Conservation (phyloP, 2,329 filamentous ascomycete genomes). For the Fusarium cyanostomum region DNA sequence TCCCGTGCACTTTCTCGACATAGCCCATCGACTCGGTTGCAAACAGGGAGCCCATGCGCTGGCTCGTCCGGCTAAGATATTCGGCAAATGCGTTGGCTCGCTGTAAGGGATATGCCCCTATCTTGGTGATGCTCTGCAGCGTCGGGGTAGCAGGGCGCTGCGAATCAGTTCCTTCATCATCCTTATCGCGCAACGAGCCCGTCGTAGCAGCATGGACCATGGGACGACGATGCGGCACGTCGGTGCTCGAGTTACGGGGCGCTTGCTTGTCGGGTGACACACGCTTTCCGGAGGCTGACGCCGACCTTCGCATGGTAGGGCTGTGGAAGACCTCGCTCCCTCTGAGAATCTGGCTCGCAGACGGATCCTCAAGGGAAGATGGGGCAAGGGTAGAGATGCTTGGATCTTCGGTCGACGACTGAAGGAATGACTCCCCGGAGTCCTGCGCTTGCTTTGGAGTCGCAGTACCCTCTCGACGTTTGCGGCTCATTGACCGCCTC, state of each 20-base stretch:
- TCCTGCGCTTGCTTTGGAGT: slow-evolving; percentile 51
- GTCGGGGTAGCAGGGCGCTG: slow-evolving; percentile 51
- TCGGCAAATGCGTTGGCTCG: slow-evolving; percentile 84
- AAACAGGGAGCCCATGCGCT: slow-evolving; percentile 82
- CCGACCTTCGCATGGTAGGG: slow-evolving; percentile 71
- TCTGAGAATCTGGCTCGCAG: slow-evolving; percentile 89
- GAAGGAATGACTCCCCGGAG: slow-evolving; percentile 76
- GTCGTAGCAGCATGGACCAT: slow-evolving; percentile 52
- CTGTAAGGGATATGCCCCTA: slow-evolving; percentile 81
- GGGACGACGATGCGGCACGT: slow-evolving; percentile 7
- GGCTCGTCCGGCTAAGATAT: slow-evolving; percentile 81
- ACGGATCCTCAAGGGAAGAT: slow-evolving; percentile 79
- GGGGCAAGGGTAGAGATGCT: slow-evolving; percentile 75
- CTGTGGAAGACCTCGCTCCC: slow-evolving; percentile 89
- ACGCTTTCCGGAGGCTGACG: slow-evolving; percentile 49
- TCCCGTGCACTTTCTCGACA: slow-evolving; percentile 94
- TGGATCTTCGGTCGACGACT: slow-evolving; percentile 76
- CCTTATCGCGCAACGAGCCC: slow-evolving; percentile 44
- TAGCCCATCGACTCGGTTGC: slow-evolving; percentile 96
- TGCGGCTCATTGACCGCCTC: slow-evolving; percentile 61
- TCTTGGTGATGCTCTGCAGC: slow-evolving; percentile 63
- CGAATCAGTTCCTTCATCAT: slow-evolving; percentile 18
- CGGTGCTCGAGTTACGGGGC: slow-evolving; percentile 28
- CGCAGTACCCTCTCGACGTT: slow-evolving; percentile 37
- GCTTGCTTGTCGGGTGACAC: slow-evolving; percentile 18